Evolutionary conservation across 176 grass and related monocot species (phyloP).

Genomic region (Canna indica): DNA sequence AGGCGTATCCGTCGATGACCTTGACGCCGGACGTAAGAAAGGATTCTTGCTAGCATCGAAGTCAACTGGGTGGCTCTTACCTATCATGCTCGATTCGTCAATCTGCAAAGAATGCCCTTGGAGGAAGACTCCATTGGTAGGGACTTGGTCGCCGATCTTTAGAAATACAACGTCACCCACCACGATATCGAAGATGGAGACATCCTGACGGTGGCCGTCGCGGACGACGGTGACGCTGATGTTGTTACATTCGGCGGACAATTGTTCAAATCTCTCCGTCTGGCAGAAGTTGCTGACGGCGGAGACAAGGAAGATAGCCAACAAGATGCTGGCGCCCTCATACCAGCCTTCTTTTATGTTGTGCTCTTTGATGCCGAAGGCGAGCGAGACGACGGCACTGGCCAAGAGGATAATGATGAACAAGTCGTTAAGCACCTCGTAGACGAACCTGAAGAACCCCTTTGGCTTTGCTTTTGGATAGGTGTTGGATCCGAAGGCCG

Average conservation of each 20-base stretch:
- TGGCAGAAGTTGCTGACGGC: constrained; percentile 61
- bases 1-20: neutral
- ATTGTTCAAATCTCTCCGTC: constrained; percentile 36
- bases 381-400: constrained; percentile 51
- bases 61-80: neutral
- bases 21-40: neutral
- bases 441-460: constrained; percentile 37
- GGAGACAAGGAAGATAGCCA: constrained; percentile 61
- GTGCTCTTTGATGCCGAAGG: constrained; percentile 63
- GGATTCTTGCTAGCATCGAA: neutral
- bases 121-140: constrained; percentile 51
- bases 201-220: constrained; percentile 23
- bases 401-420: constrained; percentile 53
- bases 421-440: too few species aligned
- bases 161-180: constrained; percentile 58
- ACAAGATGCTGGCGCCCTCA: too few species aligned
- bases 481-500: constrained; percentile 46
- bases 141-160: constrained; percentile 55
- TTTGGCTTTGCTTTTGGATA: constrained; percentile 52
- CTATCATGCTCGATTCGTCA: neutral
- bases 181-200: constrained; percentile 46
- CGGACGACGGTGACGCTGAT: constrained; percentile 35
- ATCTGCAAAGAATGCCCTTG: constrained; percentile 42
- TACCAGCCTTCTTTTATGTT: constrained; percentile 48
- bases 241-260: constrained; percentile 32